Evolutionary conservation across 2,329 filamentous ascomycete species (phyloP), one percentile per base, ranked within the genome.

Genomic region (Botrytis squamosa): DNA sequence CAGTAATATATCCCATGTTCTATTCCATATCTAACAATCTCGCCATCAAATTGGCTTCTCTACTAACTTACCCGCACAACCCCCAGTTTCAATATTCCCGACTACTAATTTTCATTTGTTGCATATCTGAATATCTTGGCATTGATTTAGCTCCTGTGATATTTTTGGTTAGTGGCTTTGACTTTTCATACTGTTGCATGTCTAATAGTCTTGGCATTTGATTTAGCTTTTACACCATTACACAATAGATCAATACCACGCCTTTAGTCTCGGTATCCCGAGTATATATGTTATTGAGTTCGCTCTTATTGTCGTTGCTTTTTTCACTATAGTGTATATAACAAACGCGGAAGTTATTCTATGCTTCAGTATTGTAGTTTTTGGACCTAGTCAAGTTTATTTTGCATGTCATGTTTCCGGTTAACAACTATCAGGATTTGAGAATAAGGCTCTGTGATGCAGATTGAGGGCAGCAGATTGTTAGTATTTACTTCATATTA

Each of bases 381-480:
- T 6, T 14, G 22, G 25, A 3, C 0, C 0, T 12, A 3, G 49
- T n/a, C 4, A n/a, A n/a, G 0, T 25, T 14, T 14, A 12, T 49
- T 4, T 12, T 9, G 22, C 12, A 55, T 16, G 12, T 14, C 12
- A 6, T n/a, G 14, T n/a, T 55, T n/a, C 16, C 49, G 3, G 12
- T 7, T n/a, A 0, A 0, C 1, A 3, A 3, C 0, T 52, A 52
- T n/a, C 2, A 7, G 5, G 12, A 55, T 55, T 55, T 14, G 1
- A 16, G 16, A 16, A 4, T 1, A 6, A n/a, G 2, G 12, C 7
- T 16, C 3, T 1, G 0, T 3, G 49, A 16, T n/a, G 12, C 1
- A 55, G 0, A n/a, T 1, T 1, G 1, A 55, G 4, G 3, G 5
- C 0, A 55, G 12, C n/a, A n/a, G 12, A 55, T 16, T 1, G 1